Evolutionary conservation across 805 yeast genomes (phyloP), one percentile per base, ranked within the genome.

Genomic region (Cyberlindnera bimundalis): DNA sequence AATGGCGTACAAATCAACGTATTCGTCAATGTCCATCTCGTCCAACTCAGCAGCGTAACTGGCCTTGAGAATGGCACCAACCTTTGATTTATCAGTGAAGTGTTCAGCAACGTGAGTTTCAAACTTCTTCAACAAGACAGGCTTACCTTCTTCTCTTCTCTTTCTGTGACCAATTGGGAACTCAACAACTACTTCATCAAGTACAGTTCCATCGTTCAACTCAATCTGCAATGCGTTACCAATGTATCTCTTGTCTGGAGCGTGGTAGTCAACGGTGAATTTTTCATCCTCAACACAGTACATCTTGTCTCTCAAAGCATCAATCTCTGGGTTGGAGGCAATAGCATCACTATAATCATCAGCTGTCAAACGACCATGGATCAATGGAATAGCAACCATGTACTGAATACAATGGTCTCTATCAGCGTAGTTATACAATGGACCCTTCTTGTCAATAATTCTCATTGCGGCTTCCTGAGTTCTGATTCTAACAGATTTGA

Each of bases 341-440:
- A 72, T 56, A 4, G 50, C 50, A 55, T 77, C 81, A 30, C 71
- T 58, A 60, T 77, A 77, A 56, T 76, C 80, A 50, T 73, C 76
- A 6, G 82, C 82, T 24, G 78, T 74, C 40, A 77, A 59, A 40
- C 76, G 66, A 31, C 83, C 83, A 50, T 66, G 62, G 45, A 78
- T 66, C 43, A 77, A 59, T 25, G 82, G 80, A 25, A 76, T 53
- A 15, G 83, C 82, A 34, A 70, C 69, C 82, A 77, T 77, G 60
- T 77, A 77, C 55, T 77, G 83, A 47, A 77, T 76, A 59, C 82
- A 77, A 57, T 77, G 83, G 51, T 77, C 83, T 48, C 83, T 67
- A 58, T 77, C 83, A 16, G 83, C 83, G 53, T 77, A 78, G 62
- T 78, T 77, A 63, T 76, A 67, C 39, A 77, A 59, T 13, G 82